These are phyloP conservation scores for Phytophthora sp. DNA, from an alignment of 352 stramenopile species.

Conservation along the genomic window DNA sequence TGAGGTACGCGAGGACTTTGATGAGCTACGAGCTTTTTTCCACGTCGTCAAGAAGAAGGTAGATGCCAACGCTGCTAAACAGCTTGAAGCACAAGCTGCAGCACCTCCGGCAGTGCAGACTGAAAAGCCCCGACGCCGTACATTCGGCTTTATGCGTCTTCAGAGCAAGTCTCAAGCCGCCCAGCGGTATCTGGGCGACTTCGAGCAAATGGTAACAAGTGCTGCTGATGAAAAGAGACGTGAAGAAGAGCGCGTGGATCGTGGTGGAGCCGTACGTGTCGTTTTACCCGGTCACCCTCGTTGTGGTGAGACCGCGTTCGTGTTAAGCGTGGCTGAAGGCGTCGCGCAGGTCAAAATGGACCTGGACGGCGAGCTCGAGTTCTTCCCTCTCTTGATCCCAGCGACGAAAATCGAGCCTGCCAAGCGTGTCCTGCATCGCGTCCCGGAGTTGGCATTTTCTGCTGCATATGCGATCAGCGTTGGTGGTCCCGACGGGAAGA, in stretches of 20 bases:
- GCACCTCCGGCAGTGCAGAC: neutral
- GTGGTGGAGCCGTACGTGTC: slow-evolving; percentile 70
- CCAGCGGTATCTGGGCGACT: slow-evolving; percentile 60
- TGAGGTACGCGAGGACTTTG: slow-evolving; percentile 78
- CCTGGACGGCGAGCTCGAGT: slow-evolving; percentile 79
- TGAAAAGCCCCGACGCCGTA: slow-evolving; percentile 16
- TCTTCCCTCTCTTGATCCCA: slow-evolving; percentile 70
- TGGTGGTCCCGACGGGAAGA: slow-evolving; percentile 31
- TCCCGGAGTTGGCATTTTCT: slow-evolving; percentile 70
- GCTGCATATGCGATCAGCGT: slow-evolving; percentile 46
- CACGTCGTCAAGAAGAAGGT: slow-evolving; percentile 64
- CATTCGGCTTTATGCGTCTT: slow-evolving; percentile 27
- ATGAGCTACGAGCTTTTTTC: slow-evolving; percentile 67
- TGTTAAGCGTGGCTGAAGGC: slow-evolving; percentile 63
- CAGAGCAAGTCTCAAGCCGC: slow-evolving; percentile 54
- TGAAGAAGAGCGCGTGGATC: slow-evolving; percentile 40
- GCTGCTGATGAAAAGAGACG: slow-evolving; percentile 48
- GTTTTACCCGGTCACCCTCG: slow-evolving; percentile 78
- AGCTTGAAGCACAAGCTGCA: slow-evolving; percentile 17
- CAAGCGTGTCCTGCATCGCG: slow-evolving; percentile 61
- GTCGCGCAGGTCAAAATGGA: slow-evolving; percentile 86
- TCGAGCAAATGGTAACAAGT: slow-evolving; percentile 60
- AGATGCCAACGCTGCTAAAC: slow-evolving; percentile 36
- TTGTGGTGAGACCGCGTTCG: slow-evolving; percentile 78
- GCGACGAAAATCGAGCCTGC: slow-evolving; percentile 59